phyloP scores from a whole-genome alignment of 2,329 filamentous ascomycete species.

The Fusarium nisikadoi region DNA sequence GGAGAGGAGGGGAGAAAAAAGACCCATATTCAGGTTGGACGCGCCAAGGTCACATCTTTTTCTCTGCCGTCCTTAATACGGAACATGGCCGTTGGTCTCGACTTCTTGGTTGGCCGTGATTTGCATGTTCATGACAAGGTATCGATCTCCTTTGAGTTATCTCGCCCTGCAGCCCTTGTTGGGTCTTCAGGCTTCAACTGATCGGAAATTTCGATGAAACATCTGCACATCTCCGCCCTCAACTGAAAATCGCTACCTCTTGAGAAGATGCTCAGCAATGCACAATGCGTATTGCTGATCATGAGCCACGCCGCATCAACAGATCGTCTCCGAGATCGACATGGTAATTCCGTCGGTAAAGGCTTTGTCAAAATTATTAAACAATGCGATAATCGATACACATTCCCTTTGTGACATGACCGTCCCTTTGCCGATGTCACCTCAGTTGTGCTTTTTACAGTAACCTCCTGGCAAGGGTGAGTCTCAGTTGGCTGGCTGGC shows the following conservation, averaged over 20 bases:
- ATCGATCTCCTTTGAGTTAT: not conserved
- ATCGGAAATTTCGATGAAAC: constrained; percentile 26
- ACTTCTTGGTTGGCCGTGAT: constrained; percentile 11
- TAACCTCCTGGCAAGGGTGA: constrained; percentile 19
- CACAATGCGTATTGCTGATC: constrained; percentile 9
- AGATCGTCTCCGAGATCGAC: constrained; percentile 26
- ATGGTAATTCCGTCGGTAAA: constrained; percentile 16
- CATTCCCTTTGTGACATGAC: not conserved
- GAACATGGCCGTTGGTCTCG: constrained; percentile 17
- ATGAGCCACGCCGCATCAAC: constrained; percentile 11
- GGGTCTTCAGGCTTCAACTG: not conserved
- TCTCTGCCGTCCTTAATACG: constrained; percentile 18
- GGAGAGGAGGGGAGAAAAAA: not conserved
- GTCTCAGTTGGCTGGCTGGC: constrained; percentile 15
- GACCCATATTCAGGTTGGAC: constrained; percentile 11
- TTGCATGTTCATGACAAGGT: not conserved
- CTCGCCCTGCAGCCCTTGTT: not conserved
- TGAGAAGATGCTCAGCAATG: constrained; percentile 15
- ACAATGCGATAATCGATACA: constrained; percentile 13
- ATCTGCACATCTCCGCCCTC: not conserved
- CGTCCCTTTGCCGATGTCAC: constrained; percentile 20
- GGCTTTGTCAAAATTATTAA: constrained; percentile 24
- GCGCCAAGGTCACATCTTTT: constrained; percentile 7
- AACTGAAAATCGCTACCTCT: constrained; percentile 9
- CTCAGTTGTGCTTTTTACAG: not conserved